Percentiles rank a stretch among this genome's conserved stretches.
Evolutionary conservation across 1,284 basidiomycete genomes (phyloP).

Genomic region (Cryptococcus maquisensis): DNA sequence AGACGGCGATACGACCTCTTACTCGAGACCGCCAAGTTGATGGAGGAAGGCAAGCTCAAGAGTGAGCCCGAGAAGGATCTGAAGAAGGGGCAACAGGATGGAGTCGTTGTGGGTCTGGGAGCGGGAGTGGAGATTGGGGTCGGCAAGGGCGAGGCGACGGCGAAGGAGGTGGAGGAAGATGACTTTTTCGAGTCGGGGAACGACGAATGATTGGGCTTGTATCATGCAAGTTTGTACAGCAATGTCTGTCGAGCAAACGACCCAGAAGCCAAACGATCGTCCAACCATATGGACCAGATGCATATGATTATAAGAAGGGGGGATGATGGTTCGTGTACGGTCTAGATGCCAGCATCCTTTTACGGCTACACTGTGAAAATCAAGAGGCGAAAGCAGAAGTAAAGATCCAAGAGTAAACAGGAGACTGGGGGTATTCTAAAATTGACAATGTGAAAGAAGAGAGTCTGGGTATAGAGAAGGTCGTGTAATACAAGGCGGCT

Average conservation of each 20-base stretch:
- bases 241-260: neutral
- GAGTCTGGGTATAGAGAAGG: neutral
- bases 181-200: slow-evolving; percentile 52
- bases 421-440: neutral
- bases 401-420: neutral
- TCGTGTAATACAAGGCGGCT: neutral
- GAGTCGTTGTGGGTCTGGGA: neutral
- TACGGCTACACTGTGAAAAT: neutral
- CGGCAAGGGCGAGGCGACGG: slow-evolving; percentile 24
- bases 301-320: neutral
- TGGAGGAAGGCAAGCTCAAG: slow-evolving; percentile 62
- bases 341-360: too few species aligned
- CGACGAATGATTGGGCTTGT: neutral
- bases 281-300: neutral
- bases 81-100: slow-evolving; percentile 1
- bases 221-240: neutral
- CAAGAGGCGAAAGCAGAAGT: neutral
- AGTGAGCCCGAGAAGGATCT: slow-evolving; percentile 58
- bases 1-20: slow-evolving; percentile 61
- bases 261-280: neutral
- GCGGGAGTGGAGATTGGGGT: neutral
- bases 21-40: slow-evolving; percentile 58
- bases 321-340: too few species aligned
- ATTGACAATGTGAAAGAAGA: neutral
- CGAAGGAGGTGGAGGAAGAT: slow-evolving; percentile 42